Conservation (phyloP, 1,284 basidiomycete genomes). For the Pyrrhoderma noxium region DNA sequence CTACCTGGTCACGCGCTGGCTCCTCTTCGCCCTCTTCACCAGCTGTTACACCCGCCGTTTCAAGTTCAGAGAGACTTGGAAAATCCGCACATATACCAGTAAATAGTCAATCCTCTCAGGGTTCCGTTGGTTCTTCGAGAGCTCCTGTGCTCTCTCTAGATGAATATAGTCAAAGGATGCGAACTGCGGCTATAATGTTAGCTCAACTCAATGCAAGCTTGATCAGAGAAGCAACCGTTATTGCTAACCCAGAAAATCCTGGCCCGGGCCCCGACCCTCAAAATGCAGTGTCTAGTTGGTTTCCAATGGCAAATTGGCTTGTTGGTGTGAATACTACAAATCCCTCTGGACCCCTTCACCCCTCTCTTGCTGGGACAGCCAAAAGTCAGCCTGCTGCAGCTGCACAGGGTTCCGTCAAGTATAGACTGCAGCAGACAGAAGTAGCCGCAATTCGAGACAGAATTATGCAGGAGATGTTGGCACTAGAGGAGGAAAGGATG, state of each 20-base stretch:
- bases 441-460: constrained; percentile 87
- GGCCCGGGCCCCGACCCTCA: constrained; percentile 2
- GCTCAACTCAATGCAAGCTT: constrained; percentile 90
- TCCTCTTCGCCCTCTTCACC: constrained; percentile 48
- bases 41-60: constrained; percentile 26
- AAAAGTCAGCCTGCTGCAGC: constrained; percentile 13
- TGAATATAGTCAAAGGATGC: constrained; percentile 97
- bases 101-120: constrained; percentile 3
- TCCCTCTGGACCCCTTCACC: constrained; percentile 25
- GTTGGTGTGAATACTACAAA: constrained; percentile 9
- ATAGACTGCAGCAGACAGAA: constrained; percentile 70
- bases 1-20: constrained; percentile 68
- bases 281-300: constrained; percentile 3
- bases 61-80: constrained; percentile 15
- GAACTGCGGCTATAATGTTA: constrained; percentile 97
- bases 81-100: constrained; percentile 10
- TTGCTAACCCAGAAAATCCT: neutral
- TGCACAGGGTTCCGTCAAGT: constrained; percentile 31
- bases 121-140: neutral
- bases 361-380: constrained; percentile 25
- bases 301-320: constrained; percentile 16
- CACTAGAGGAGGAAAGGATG: constrained; percentile 95
- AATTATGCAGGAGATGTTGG: constrained; percentile 99
- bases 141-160: constrained; percentile 54
- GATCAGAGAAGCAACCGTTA: constrained; percentile 34